phyloP scores from a whole-genome alignment of 495 filamentous ascomycete genomes.

The Tuber borchii region DNA sequence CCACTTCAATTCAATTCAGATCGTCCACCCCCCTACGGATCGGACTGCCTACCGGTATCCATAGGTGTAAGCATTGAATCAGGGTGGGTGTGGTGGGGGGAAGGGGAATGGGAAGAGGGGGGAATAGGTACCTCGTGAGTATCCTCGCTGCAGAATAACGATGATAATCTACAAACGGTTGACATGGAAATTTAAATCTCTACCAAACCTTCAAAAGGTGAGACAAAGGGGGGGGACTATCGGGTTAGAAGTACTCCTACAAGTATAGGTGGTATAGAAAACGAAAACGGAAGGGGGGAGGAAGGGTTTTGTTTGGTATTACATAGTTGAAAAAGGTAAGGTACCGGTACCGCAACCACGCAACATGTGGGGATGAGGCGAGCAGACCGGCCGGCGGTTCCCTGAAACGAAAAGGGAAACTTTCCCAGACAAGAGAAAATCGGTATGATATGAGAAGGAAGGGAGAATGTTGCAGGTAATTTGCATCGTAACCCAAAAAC shows the following conservation, averaged over 20 bases:
- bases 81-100: neutral
- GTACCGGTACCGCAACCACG: neutral
- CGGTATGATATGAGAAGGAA: neutral
- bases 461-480: neutral
- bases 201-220: neutral
- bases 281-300: neutral
- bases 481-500: neutral
- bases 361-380: neutral
- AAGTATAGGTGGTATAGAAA: neutral
- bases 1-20: neutral
- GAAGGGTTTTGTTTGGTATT: neutral
- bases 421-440: neutral
- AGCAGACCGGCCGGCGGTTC: neutral
- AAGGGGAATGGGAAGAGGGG: neutral
- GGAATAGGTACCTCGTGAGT: neutral
- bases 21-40: neutral
- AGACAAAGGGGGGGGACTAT: neutral
- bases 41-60: neutral
- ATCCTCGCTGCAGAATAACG: neutral
- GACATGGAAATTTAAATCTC: slow-evolving; percentile 1
- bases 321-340: neutral
- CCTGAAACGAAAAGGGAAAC: neutral
- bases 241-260: neutral
- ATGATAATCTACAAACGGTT: neutral
- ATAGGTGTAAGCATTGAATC: neutral